These are phyloP conservation scores for Torulaspora delbrueckii DNA, from an alignment of 805 yeast species.

Conservation along the genomic window DNA sequence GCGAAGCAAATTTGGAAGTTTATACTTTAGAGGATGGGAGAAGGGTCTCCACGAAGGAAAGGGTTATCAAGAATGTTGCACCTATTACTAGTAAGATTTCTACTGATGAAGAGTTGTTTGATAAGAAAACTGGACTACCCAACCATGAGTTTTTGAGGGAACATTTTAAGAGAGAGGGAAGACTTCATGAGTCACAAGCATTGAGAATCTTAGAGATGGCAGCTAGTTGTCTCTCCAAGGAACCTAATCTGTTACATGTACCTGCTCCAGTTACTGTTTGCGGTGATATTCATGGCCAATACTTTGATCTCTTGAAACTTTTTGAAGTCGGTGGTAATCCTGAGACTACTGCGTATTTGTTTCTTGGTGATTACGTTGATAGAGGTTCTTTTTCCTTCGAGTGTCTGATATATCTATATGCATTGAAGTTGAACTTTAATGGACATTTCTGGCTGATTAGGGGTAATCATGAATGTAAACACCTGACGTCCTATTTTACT, in stretches of 20 bases:
- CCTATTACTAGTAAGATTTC: slow-evolving; percentile 68
- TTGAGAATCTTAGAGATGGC: slow-evolving; percentile 61
- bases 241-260: slow-evolving; percentile 74
- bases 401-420: slow-evolving; percentile 66
- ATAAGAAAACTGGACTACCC: slow-evolving; percentile 56
- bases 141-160: slow-evolving; percentile 63
- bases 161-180: slow-evolving; percentile 78
- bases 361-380: slow-evolving; percentile 93
- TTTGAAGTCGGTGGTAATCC: slow-evolving; percentile 95
- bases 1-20: slow-evolving; percentile 5
- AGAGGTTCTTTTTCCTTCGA: slow-evolving; percentile 90
- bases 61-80: slow-evolving; percentile 49
- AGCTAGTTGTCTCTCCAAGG: slow-evolving; percentile 54
- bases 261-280: slow-evolving; percentile 94
- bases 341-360: slow-evolving; percentile 64
- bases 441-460: slow-evolving; percentile 72
- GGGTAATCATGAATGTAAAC: slow-evolving; percentile 94
- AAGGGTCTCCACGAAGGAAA: slow-evolving; percentile 43
- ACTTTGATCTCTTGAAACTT: slow-evolving; percentile 79
- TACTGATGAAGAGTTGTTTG: slow-evolving; percentile 61
- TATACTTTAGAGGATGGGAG: slow-evolving; percentile 51
- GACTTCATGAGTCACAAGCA: slow-evolving; percentile 68
- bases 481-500: slow-evolving; percentile 89
- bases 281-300: slow-evolving; percentile 98
- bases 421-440: slow-evolving; percentile 74